These are phyloP conservation scores for Amanita subjunquillea DNA, from an alignment of 768 basidiomycete species.

Conservation along the genomic window DNA sequence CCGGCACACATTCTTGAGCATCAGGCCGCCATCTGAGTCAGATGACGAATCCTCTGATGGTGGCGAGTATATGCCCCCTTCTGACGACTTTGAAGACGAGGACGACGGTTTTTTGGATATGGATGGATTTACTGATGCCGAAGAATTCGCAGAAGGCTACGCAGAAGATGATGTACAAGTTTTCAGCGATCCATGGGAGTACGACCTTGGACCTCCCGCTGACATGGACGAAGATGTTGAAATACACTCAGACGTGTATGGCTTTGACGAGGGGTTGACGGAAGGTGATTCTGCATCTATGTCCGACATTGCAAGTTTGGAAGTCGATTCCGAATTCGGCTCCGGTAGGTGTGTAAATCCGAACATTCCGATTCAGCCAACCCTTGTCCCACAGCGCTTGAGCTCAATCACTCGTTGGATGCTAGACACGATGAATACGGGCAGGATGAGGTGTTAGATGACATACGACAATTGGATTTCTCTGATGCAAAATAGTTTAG, in stretches of 20 bases:
- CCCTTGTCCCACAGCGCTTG: neutral
- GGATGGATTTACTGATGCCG: conserved; percentile 29
- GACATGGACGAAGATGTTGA: too few species aligned
- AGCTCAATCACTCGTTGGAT: neutral
- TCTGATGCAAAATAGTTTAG: neutral
- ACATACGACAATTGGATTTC: neutral
- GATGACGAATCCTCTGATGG: conserved; percentile 62
- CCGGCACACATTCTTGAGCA: conserved; percentile 46
- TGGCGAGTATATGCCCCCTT: conserved; percentile 57
- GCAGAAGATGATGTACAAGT: neutral
- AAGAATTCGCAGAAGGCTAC: conserved; percentile 7
- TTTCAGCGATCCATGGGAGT: too few species aligned
- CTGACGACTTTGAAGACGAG: conserved; percentile 39
- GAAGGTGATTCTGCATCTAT: conserved; percentile 27
- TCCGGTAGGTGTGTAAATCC: neutral
- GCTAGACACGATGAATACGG: neutral
- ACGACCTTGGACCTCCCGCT: too few species aligned
- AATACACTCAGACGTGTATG: neutral
- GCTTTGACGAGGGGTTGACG: conserved; percentile 26
- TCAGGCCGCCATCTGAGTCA: conserved; percentile 37
- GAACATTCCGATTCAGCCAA: neutral
- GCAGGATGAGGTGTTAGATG: neutral
- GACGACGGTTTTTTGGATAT: conserved; percentile 36
- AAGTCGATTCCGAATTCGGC: neutral
- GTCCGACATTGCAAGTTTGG: conserved; percentile 11